Evolutionary conservation across 345 rosid species (phyloP).

Genomic region (Hibiscus mutabilis): DNA sequence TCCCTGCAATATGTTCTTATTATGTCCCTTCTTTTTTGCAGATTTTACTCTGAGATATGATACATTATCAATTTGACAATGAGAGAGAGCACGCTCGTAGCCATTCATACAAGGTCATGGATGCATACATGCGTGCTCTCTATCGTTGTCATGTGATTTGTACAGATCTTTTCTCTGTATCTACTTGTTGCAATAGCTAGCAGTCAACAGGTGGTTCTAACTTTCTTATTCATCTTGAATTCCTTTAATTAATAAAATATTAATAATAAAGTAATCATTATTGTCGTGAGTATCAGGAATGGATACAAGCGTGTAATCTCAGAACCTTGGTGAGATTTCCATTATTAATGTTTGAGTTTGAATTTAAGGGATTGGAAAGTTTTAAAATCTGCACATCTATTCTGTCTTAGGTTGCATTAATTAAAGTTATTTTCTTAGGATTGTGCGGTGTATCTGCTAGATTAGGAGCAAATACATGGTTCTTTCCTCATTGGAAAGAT

Average conservation of each 20-base stretch:
- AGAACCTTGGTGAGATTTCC: not conserved
- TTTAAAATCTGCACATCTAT: not conserved
- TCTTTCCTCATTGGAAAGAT: not conserved
- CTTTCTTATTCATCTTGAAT: not conserved
- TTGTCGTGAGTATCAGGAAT: not conserved
- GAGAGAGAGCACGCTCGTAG: constrained; percentile 55
- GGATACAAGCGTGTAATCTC: not conserved
- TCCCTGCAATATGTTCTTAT: not conserved
- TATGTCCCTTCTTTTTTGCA: not conserved
- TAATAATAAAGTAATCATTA: not conserved
- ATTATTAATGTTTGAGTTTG: not conserved
- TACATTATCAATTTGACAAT: constrained; percentile 26
- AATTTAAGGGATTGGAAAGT: not conserved
- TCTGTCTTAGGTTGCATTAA: not conserved
- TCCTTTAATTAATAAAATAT: not conserved
- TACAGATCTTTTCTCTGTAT: not conserved
- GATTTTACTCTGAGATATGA: constrained; percentile 4
- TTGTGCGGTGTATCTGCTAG: not conserved
- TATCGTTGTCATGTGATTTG: constrained; percentile 32
- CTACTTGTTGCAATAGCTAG: not conserved
- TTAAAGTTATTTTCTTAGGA: not conserved
- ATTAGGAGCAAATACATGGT: not conserved
- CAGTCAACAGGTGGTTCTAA: not conserved
- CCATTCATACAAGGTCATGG: constrained; percentile 25
- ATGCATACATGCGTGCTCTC: constrained; percentile 36